Evolutionary conservation across 768 basidiomycete genomes (phyloP).

Genomic region (Boletus barrowsii): DNA sequence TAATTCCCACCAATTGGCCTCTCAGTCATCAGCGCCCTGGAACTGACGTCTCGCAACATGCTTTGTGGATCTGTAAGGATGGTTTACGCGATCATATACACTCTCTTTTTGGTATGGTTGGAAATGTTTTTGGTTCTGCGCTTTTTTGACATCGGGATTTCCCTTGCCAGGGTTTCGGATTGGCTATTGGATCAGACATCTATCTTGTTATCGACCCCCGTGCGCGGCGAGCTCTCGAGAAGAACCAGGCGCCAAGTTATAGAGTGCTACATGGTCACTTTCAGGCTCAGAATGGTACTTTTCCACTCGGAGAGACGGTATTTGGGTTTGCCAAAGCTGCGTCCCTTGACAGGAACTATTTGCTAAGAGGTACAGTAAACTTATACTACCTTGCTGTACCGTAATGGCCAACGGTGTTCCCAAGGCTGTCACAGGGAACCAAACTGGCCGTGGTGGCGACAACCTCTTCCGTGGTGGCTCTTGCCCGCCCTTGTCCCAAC

Average conservation of each 20-base stretch:
- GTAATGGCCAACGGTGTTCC: conserved; percentile 27
- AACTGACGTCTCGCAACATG: conserved; percentile 77
- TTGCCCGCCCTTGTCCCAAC: conserved; percentile 72
- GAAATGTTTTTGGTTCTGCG: not conserved
- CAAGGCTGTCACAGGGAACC: conserved; percentile 75
- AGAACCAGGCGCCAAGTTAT: conserved; percentile 35
- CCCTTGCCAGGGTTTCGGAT: conserved; percentile 64
- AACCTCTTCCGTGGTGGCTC: conserved; percentile 81
- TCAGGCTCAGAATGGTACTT: conserved; percentile 46
- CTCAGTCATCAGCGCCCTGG: conserved; percentile 72
- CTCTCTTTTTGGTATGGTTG: conserved; percentile 63
- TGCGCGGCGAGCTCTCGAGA: conserved; percentile 40
- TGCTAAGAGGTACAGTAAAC: conserved; percentile 26
- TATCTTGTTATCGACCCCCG: conserved; percentile 67
- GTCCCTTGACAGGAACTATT: conserved; percentile 28
- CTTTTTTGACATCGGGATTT: conserved; percentile 3
- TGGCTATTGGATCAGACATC: conserved; percentile 81
- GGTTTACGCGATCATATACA: conserved; percentile 85
- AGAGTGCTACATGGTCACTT: conserved; percentile 56
- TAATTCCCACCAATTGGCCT: not conserved
- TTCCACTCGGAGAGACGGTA: conserved; percentile 38
- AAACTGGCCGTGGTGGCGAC: conserved; percentile 72
- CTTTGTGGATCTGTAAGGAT: conserved; percentile 80
- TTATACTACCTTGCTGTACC: conserved; percentile 6
- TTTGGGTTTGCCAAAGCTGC: conserved; percentile 43